phyloP scores from a whole-genome alignment of 768 basidiomycete species.

The Tylopilus sp. region DNA sequence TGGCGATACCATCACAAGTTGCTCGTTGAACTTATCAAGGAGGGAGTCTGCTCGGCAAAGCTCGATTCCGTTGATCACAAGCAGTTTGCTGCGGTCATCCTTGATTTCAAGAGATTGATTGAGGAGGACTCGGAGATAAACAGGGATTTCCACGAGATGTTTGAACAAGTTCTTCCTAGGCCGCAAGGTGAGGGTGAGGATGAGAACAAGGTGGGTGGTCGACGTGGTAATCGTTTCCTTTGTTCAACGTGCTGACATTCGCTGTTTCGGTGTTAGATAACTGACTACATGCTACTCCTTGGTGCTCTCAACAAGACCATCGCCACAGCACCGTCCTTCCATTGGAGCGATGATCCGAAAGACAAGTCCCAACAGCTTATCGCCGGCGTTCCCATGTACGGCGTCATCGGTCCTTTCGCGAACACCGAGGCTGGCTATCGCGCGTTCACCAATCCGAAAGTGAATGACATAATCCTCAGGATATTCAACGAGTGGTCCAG shows the following conservation, averaged over 20 bases:
- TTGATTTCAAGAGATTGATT: slow-evolving; percentile 22
- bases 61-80: slow-evolving; percentile 1
- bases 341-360: too few relatives aligned
- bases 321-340: slow-evolving; percentile 23
- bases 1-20: slow-evolving; percentile 16
- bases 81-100: slow-evolving; percentile 12
- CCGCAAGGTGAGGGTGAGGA: too few relatives aligned
- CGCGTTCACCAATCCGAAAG: slow-evolving; percentile 30
- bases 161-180: neutral
- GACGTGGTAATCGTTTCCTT: neutral
- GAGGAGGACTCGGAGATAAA: neutral
- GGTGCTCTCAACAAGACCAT: slow-evolving; percentile 12
- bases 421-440: slow-evolving; percentile 20
- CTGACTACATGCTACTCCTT: slow-evolving; percentile 1
- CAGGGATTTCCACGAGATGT: neutral
- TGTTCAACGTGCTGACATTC: too few relatives aligned
- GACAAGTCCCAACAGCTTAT: too few relatives aligned
- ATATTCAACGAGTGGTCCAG: slow-evolving; percentile 49
- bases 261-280: neutral
- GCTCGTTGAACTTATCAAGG: slow-evolving; percentile 23
- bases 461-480: slow-evolving; percentile 47
- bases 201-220: neutral
- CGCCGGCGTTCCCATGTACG: slow-evolving; percentile 20
- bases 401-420: slow-evolving; percentile 17
- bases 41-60: slow-evolving; percentile 6